phyloP scores from a whole-genome alignment of 2,329 filamentous ascomycete genomes.

The Massarina eburnea region DNA sequence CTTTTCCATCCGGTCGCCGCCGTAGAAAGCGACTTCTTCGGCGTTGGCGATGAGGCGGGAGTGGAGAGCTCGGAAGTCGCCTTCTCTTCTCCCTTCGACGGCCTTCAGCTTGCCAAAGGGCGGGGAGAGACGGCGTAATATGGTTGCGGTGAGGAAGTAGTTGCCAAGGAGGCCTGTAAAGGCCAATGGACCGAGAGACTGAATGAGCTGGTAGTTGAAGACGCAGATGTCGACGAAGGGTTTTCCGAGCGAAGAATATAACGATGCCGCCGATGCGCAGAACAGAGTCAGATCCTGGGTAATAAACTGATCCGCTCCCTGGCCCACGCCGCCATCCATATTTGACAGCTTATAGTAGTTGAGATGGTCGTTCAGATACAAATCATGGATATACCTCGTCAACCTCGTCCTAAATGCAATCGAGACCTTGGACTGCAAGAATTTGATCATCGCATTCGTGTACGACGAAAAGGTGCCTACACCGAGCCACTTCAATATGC shows the following conservation, averaged over 20 bases:
- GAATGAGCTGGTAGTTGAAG: constrained; percentile 97
- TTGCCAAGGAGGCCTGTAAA: constrained; percentile 84
- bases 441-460: constrained; percentile 99
- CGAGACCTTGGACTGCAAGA: constrained; percentile 93
- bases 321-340: constrained; percentile 86
- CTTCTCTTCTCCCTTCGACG: constrained; percentile 91
- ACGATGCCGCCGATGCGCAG: constrained; percentile 84
- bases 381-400: constrained; percentile 93
- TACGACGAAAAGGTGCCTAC: constrained; percentile 93
- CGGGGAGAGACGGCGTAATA: constrained; percentile 84
- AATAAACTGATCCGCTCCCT: constrained; percentile 94
- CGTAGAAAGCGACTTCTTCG: constrained; percentile 97
- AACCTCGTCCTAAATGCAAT: constrained; percentile 95
- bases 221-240: constrained; percentile 95
- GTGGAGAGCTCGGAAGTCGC: constrained; percentile 90
- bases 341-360: constrained; percentile 97
- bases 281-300: constrained; percentile 96
- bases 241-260: constrained; percentile 97
- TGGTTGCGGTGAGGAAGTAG: constrained; percentile 90
- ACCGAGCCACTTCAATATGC: constrained; percentile 92
- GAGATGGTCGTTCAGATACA: constrained; percentile 91
- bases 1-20: constrained; percentile 92
- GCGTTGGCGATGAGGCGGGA: constrained; percentile 93
- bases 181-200: constrained; percentile 84
- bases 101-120: constrained; percentile 97